Evolutionary conservation across 164 flowering plant species (phyloP).

Genomic region (Nymphaea colorata): DNA sequence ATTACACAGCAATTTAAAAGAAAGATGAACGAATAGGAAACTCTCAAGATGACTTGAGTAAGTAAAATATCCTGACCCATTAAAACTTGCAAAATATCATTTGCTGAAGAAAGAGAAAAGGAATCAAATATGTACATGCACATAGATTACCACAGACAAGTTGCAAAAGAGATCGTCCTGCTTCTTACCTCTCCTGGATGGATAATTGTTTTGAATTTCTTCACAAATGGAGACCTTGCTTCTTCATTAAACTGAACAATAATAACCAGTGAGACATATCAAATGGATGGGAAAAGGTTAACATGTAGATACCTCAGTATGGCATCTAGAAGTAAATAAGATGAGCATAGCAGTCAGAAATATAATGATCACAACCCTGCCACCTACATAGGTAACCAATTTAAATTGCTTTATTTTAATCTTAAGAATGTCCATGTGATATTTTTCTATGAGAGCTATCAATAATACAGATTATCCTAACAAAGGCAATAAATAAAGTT

Average conservation of each 20-base stretch:
- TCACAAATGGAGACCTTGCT: constrained; percentile 88
- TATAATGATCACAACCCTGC: neutral
- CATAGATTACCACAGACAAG: neutral
- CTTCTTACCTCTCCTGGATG: constrained; percentile 89
- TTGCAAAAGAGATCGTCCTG: neutral
- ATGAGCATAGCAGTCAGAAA: neutral
- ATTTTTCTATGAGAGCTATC: too few relatives aligned
- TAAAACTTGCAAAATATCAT: neutral
- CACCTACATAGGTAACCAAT: too few relatives aligned
- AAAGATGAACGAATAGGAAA: neutral
- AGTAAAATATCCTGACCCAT: too few relatives aligned
- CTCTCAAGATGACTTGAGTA: too few relatives aligned
- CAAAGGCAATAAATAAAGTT: too few relatives aligned
- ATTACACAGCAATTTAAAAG: neutral
- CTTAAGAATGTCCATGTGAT: too few relatives aligned
- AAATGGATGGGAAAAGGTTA: neutral
- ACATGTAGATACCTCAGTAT: neutral
- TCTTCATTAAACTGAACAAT: constrained; percentile 84
- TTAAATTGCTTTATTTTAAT: too few relatives aligned
- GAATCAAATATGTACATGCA: too few relatives aligned
- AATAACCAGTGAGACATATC: neutral
- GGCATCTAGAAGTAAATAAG: neutral
- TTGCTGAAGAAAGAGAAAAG: neutral
- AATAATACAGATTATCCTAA: too few relatives aligned
- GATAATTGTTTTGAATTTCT: constrained; percentile 87